Percentiles rank a stretch among this genome's conserved stretches.
Evolutionary conservation across 129 eudicot species (phyloP).

Genomic region (Lactuca sativa): DNA sequence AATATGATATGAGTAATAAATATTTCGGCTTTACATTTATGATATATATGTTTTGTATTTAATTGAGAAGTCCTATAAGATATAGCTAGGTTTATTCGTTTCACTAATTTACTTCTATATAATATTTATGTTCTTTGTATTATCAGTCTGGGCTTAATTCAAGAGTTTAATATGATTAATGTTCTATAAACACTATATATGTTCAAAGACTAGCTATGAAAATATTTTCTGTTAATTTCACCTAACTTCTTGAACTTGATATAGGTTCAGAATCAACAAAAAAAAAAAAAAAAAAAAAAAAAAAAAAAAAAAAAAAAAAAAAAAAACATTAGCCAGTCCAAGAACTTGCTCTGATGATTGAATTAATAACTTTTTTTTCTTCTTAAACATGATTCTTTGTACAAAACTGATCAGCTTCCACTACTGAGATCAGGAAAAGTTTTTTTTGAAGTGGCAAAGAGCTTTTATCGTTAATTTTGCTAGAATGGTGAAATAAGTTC

Average conservation of each 20-base stretch:
- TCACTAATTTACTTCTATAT: background rate
- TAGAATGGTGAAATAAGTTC: slow-evolving; percentile 2
- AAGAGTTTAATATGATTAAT: background rate
- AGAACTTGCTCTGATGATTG: background rate
- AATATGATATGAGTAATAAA: background rate
- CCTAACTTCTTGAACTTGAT: slow-evolving; percentile 2
- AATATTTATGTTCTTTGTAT: slow-evolving; percentile 3
- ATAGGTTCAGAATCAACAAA: slow-evolving; percentile 1
- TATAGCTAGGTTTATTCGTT: slow-evolving; percentile 1
- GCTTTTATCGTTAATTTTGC: background rate
- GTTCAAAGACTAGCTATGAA: slow-evolving; percentile 3
- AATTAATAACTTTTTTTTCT: background rate
- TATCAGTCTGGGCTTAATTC: background rate
- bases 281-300: background rate
- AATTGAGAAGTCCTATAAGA: background rate
- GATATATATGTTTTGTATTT: background rate
- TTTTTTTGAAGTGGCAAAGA: background rate
- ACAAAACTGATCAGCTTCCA: background rate
- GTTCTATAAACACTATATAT: background rate
- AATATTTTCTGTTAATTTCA: slow-evolving; percentile 2
- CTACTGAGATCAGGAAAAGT: background rate
- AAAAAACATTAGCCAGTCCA: slow-evolving; percentile 13
- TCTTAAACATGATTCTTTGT: background rate
- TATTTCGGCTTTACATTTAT: background rate
- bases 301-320: background rate